phyloP scores from a whole-genome alignment of 805 yeast species.

The Isabelozyma rhagii region DNA sequence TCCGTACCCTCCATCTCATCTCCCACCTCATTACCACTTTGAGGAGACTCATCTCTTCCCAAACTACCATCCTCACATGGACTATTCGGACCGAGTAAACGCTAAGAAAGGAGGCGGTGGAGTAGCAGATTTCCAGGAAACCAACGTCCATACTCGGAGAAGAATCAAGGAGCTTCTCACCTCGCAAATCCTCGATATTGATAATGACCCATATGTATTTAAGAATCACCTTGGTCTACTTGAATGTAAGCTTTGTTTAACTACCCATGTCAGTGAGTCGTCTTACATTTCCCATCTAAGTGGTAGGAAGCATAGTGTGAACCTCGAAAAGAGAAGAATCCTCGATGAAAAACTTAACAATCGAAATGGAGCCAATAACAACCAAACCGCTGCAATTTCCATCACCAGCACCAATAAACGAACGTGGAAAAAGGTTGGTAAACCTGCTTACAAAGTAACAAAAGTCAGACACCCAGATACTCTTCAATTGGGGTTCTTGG shows the following conservation, averaged over 20 bases:
- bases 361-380: conserved; percentile 1
- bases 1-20: background rate
- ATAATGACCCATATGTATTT: conserved; percentile 78
- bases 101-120: conserved; percentile 92
- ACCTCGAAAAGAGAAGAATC: conserved; percentile 56
- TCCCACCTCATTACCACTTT: too few species aligned
- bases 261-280: conserved; percentile 76
- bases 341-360: conserved; percentile 31
- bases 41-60: background rate
- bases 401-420: conserved; percentile 43
- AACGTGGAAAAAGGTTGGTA: conserved; percentile 59
- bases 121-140: conserved; percentile 69
- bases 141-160: conserved; percentile 64
- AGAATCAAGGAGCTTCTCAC: conserved; percentile 63
- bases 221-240: conserved; percentile 78
- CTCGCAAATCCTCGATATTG: conserved; percentile 47
- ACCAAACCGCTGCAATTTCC: conserved; percentile 12
- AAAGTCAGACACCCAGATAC: conserved; percentile 65
- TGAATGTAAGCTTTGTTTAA: conserved; percentile 82
- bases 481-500: conserved; percentile 59
- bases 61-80: conserved; percentile 47
- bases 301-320: conserved; percentile 79
- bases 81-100: conserved; percentile 84
- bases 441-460: conserved; percentile 66
- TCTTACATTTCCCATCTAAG: conserved; percentile 81